Evolutionary conservation across 2,329 filamentous ascomycete species (phyloP), one percentile per base, ranked within the genome.

Genomic region (Calonectria hawksworthii): DNA sequence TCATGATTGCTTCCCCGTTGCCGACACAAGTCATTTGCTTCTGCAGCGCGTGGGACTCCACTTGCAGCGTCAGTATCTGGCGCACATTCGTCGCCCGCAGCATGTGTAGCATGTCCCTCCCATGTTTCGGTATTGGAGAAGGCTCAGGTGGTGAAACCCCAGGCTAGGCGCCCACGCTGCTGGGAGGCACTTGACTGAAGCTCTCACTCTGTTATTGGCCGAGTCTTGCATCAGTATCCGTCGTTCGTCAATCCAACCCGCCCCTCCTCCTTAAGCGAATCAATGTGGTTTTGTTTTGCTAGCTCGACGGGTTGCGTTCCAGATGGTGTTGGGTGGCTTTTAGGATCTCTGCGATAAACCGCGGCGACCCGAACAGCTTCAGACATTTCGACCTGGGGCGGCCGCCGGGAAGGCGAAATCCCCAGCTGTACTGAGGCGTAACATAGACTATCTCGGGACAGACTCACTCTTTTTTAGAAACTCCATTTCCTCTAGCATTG

Each of bases 141-240:
- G 30, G 70, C 44, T 68, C 32, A 61, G 73, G 56, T 61, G 73
- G 75, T 79, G 75, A 75, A 79, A 74, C 77, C 74, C 66, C 69
- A 52, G 63, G 63, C 59, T 59, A 67, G 77, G 70, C 70, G 68
- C 76, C 69, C 68, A 68, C 56, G 66, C 59, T 61, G 26, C 63
- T 61, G 56, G 68, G 65, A 74, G 68, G 63, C 68, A 52, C 41
- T 64, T 80, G 69, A 76, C 73, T 79, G 73, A 65, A 72, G 59
- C 67, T 44, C 28, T 21, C 28, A 41, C 21, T 26, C 47, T 64
- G 28, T 56, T 9, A 74, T 75, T 75, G 74, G 74, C 54, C 30
- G 70, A 47, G 61, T 38, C 18, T 64, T 59, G 61, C 50, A 63
- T 70, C 67, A 52, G 54, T 69, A 66, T 73, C 50, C 64, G 38